Conservation (phyloP, 805 yeast genomes). For the Torulaspora microellipsoides region DNA sequence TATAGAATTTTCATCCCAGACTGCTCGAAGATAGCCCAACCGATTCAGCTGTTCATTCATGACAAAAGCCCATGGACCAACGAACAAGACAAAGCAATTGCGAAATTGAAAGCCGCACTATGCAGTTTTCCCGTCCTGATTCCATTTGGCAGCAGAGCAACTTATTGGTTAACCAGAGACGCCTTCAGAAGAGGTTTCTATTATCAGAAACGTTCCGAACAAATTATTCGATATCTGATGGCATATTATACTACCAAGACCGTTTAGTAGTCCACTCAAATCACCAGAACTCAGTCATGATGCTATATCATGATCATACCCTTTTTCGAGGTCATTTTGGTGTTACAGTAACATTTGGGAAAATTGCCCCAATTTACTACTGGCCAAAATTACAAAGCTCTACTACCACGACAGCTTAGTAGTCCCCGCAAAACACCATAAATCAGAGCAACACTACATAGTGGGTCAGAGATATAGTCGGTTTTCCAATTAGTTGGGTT, state of each 20-base stretch:
- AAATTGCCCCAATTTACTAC: constrained; percentile 7
- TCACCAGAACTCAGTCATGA: background rate
- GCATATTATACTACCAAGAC: too few relatives aligned
- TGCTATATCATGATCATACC: constrained; percentile 6
- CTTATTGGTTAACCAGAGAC: constrained; percentile 2
- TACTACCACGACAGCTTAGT: too few relatives aligned
- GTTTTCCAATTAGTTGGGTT: too few relatives aligned
- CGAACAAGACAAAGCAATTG: constrained; percentile 1
- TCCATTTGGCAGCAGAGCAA: constrained; percentile 1
- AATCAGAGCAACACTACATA: too few relatives aligned
- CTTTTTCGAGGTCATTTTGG: constrained; percentile 16
- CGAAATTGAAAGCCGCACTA: constrained; percentile 1
- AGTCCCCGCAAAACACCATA: too few relatives aligned
- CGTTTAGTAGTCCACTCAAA: constrained; percentile 1
- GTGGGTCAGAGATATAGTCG: too few relatives aligned
- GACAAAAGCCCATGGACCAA: constrained; percentile 5
- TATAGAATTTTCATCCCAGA: constrained; percentile 15
- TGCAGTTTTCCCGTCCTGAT: constrained; percentile 1
- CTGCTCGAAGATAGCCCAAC: constrained; percentile 11
- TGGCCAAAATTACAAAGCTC: constrained; percentile 6
- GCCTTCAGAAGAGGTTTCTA: too few relatives aligned
- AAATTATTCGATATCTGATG: too few relatives aligned
- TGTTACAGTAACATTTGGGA: constrained; percentile 2
- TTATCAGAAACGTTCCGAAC: too few relatives aligned
- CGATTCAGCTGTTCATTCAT: constrained; percentile 7